Evolutionary conservation across 306 rosid genomes (phyloP).

Genomic region (Castanospermum australe): DNA sequence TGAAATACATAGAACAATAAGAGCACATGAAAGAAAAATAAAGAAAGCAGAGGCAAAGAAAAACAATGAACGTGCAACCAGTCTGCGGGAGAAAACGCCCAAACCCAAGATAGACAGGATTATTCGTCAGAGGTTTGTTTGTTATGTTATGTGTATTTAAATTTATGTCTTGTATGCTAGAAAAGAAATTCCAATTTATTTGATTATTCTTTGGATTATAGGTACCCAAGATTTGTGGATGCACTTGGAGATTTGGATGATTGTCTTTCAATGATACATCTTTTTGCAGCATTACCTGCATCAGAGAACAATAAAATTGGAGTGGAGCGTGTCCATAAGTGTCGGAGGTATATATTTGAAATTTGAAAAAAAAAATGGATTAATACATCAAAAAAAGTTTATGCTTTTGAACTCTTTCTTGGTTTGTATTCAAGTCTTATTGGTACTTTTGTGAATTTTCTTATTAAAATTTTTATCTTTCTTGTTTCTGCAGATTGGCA

Average conservation of each 20-base stretch:
- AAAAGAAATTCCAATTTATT: not conserved
- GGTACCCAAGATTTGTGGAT: conserved; percentile 86
- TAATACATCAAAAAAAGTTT: not conserved
- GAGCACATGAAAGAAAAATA: conserved; percentile 73
- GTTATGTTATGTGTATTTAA: not conserved
- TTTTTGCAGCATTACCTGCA: conserved; percentile 87
- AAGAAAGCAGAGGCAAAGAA: conserved; percentile 87
- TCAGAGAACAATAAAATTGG: conserved; percentile 67
- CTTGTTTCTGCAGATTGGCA: conserved; percentile 54
- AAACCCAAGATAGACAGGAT: conserved; percentile 64
- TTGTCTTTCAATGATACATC: conserved; percentile 90
- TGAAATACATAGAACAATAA: conserved; percentile 65
- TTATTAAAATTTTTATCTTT: not conserved
- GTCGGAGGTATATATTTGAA: conserved; percentile 62
- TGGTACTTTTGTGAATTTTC: not conserved
- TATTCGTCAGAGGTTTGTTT: conserved; percentile 73
- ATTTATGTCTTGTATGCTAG: not conserved
- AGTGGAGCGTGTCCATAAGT: conserved; percentile 60
- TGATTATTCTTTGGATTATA: conserved; percentile 27
- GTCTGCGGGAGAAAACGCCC: conserved; percentile 54
- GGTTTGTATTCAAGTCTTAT: not conserved
- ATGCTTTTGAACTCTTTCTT: too few relatives aligned
- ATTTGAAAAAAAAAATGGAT: not conserved
- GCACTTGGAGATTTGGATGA: conserved; percentile 95
- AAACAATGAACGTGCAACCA: conserved; percentile 66